Percentiles rank a stretch among this genome's conserved stretches.
Evolutionary conservation across 805 yeast species (phyloP).

Genomic region (Metschnikowia matae): DNA sequence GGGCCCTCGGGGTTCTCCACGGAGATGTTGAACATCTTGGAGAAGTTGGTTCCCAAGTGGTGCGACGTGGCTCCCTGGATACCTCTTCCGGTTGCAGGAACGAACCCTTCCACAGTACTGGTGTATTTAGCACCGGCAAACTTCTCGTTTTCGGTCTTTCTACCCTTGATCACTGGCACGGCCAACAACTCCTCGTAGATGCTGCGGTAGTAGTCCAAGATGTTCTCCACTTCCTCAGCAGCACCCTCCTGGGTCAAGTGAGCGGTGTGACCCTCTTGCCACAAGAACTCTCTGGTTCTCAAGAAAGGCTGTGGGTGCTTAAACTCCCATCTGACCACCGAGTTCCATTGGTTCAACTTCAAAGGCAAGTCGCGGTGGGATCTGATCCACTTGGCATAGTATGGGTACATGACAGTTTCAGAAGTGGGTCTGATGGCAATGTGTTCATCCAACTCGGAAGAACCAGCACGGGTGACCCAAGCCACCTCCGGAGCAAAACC

Average conservation of each 20-base stretch:
- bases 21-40: constrained; percentile 93
- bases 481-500: constrained; percentile 99
- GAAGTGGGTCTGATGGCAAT: constrained; percentile 99
- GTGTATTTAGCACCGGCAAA: constrained; percentile 98
- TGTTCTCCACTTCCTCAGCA: constrained; percentile 74
- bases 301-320: constrained; percentile 99
- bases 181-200: constrained; percentile 91
- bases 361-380: constrained; percentile 97
- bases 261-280: constrained; percentile 99
- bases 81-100: constrained; percentile 98
- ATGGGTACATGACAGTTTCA: constrained; percentile 99
- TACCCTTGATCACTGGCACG: constrained; percentile 94
- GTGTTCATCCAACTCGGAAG: constrained; percentile 92
- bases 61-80: constrained; percentile 99
- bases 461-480: constrained; percentile 98
- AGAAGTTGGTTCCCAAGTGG: constrained; percentile 95
- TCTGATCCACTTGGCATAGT: constrained; percentile 98
- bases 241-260: constrained; percentile 84
- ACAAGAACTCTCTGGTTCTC: constrained; percentile 97
- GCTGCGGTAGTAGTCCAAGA: constrained; percentile 79
- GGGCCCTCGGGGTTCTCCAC: constrained; percentile 95
- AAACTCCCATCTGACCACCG: constrained; percentile 99
- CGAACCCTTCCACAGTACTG: constrained; percentile 93
- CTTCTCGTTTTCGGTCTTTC: constrained; percentile 94
- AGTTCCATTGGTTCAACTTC: constrained; percentile 97